Evolutionary conservation across 306 rosid genomes (phyloP), one percentile per base, ranked within the genome.

Genomic region (Sechiopsis laciniata): DNA sequence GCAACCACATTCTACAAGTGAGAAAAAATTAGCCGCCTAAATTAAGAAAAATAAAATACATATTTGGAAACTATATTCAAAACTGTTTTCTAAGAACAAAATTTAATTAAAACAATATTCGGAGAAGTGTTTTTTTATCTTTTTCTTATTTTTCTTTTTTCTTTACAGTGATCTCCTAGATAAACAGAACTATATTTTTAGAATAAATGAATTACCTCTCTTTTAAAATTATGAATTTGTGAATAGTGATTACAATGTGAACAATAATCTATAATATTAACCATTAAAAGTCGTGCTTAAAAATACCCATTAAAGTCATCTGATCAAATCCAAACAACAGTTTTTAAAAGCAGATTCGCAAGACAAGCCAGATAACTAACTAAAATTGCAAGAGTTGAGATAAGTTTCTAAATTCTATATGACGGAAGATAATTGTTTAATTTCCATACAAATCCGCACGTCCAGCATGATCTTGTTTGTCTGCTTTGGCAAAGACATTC

Each of bases 381-480:
- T 16, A 62, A 62, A 19, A 55, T 17, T 29, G 12, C 19, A 11
- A n/a, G 32, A 32, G 12, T 32, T 17, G 17, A 56, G 11, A 19
- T 20, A 73, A 35, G 9, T 29, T 72, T 68, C 13, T 14, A 57
- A 52, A 52, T 72, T 68, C 7, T 14, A 57, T 32, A 52, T 48
- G 56, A 70, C 75, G 46, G 55, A 61, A n/a, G 14, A 68, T 48
- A 42, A 26, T 26, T 35, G 78, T 7, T 54, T 48, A 45, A 16
- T 13, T 35, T 74, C 37, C 91, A 26, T 83, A 95, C 99, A 95
- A 80, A 82, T 95, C 99, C 19, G 97, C 90, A 82, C 95, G 87
- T 46, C 96, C 96, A 55, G 96, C 90, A 78, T 87, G 97, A 79
- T 95, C 99, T 80, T 95, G 97, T 87, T 95, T 95, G 83, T 95